phyloP scores from a whole-genome alignment of 2,329 filamentous ascomycete genomes.

The Cryoendolithus antarcticus region DNA sequence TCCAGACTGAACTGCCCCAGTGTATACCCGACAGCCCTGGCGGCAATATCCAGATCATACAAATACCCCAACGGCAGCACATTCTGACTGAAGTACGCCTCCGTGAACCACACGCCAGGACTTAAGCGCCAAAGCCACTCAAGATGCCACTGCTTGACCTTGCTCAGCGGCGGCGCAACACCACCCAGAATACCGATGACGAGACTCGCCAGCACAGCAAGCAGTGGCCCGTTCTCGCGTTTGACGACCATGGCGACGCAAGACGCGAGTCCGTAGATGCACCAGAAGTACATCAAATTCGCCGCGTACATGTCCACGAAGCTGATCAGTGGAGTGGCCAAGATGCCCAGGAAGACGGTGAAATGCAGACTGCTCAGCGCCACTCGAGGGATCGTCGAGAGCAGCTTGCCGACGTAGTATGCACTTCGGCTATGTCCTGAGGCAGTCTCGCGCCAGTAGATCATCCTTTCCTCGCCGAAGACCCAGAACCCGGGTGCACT shows the following conservation, averaged over 20 bases:
- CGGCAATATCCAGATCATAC: conserved; percentile 39
- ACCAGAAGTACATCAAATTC: conserved; percentile 46
- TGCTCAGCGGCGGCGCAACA: conserved; percentile 38
- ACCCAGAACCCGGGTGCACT: conserved; percentile 43
- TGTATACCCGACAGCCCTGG: conserved; percentile 32
- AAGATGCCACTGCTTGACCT: conserved; percentile 40
- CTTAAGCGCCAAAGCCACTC: conserved; percentile 43
- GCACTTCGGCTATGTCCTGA: conserved; percentile 44
- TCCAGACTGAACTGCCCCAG: conserved; percentile 36
- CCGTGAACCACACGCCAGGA: conserved; percentile 45
- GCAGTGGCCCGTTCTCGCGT: conserved; percentile 44
- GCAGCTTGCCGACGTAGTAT: conserved; percentile 45
- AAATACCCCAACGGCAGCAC: conserved; percentile 38
- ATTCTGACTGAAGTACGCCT: conserved; percentile 44
- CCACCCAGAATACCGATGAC: conserved; percentile 44
- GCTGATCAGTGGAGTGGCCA: conserved; percentile 39
- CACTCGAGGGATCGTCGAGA: conserved; percentile 42
- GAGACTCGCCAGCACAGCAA: conserved; percentile 43
- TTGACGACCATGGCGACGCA: conserved; percentile 42
- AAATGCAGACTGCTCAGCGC: conserved; percentile 42
- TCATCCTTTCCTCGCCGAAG: conserved; percentile 44
- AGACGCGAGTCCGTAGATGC: conserved; percentile 44
- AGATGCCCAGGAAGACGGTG: conserved; percentile 37
- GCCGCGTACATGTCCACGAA: conserved; percentile 38
- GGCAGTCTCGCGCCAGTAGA: conserved; percentile 44